A percentile compares a stretch with the other conserved stretches of the same genome.
These are phyloP conservation scores for Didymosphaeria variabile DNA, from an alignment of 2,329 filamentous ascomycete species.

Conservation along the genomic window DNA sequence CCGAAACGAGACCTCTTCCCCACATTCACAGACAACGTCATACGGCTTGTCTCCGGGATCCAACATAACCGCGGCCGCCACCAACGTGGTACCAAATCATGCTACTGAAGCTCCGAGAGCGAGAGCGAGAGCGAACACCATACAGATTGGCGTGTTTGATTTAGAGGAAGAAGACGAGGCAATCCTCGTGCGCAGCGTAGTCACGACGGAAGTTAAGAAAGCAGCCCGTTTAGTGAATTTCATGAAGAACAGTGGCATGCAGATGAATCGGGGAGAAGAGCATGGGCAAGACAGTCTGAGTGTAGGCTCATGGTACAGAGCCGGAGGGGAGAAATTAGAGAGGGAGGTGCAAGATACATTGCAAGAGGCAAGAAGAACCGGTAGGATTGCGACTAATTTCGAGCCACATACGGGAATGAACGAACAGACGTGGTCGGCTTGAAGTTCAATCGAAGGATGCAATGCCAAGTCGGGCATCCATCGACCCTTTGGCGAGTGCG, in stretches of 20 bases:
- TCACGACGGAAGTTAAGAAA: constrained; percentile 5
- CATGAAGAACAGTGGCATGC: background rate
- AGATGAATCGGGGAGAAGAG: background rate
- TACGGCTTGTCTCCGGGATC: background rate
- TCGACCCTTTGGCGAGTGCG: background rate
- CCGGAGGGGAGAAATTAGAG: constrained; percentile 2
- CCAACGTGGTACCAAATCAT: background rate
- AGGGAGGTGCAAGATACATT: constrained; percentile 1
- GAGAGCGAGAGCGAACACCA: background rate
- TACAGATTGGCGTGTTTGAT: constrained; percentile 10
- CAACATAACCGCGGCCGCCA: background rate
- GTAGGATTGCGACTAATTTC: background rate
- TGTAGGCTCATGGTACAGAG: constrained; percentile 1
- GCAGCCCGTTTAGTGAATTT: background rate
- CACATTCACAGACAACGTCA: background rate
- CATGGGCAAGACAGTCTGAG: background rate
- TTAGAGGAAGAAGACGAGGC: constrained; percentile 12
- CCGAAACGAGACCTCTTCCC: background rate
- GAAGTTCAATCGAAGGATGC: background rate
- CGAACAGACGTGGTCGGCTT: background rate
- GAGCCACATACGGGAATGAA: background rate
- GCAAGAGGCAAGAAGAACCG: background rate
- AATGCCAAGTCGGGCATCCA: background rate
- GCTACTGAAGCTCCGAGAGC: background rate
- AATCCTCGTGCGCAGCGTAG: background rate